Percentiles rank a stretch among this genome's conserved stretches.
Conservation (phyloP, 345 rosid species). For the Aegle marmelos region DNA sequence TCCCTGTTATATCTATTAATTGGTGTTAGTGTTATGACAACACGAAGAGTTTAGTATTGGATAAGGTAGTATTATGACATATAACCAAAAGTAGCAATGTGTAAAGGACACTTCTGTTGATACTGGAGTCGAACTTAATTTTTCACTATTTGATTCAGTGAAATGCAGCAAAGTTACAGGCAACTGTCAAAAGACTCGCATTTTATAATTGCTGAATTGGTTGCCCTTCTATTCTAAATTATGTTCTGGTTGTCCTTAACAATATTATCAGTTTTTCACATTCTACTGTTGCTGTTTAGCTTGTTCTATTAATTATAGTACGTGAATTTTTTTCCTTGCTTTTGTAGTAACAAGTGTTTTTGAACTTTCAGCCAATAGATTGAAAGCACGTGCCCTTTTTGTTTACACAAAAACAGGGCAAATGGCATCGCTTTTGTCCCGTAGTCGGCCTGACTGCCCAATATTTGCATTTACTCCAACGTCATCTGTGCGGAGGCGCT, state of each 20-base stretch:
- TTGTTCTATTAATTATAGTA: not conserved
- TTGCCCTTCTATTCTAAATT: not conserved
- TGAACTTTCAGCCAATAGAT: conserved; percentile 30
- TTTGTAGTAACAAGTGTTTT: not conserved
- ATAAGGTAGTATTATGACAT: not conserved
- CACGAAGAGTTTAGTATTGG: not conserved
- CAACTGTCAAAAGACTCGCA: not conserved
- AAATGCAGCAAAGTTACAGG: not conserved
- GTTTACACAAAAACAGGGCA: conserved; percentile 26
- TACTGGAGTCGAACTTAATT: not conserved
- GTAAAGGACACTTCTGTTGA: not conserved
- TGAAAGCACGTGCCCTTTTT: conserved; percentile 28
- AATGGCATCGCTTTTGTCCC: conserved; percentile 27
- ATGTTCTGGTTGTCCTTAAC: not conserved
- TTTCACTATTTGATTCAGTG: not conserved
- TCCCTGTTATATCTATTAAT: not conserved
- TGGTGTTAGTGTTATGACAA: not conserved
- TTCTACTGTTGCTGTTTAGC: not conserved
- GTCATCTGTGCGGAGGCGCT: conserved; percentile 6
- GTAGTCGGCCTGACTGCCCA: conserved; percentile 29
- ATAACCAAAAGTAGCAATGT: not conserved
- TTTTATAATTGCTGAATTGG: not conserved
- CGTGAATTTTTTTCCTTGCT: not conserved
- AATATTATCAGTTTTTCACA: not conserved
- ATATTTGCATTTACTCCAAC: conserved; percentile 28